Percentiles rank a stretch among this genome's conserved stretches.
phyloP scores from a whole-genome alignment of 116 monocot genomes.

The Trichopus zeylanicus region DNA sequence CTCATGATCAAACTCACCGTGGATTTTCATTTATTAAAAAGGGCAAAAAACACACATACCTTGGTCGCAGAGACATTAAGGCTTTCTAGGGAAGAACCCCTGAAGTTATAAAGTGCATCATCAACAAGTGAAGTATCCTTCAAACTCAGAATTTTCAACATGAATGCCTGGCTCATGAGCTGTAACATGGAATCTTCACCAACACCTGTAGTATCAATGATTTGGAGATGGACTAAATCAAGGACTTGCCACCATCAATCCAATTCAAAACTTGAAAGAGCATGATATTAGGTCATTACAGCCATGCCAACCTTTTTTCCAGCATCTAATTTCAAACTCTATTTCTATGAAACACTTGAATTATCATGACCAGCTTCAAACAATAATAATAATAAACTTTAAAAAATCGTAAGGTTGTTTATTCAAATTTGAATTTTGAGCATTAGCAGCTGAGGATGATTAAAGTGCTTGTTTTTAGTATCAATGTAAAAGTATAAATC shows the following conservation, averaged over 20 bases:
- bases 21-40: no score
- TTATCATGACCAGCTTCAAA: no score
- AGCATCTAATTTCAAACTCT: no score
- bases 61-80: slow-evolving; percentile 72
- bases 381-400: no score
- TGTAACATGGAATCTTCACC: slow-evolving; percentile 33
- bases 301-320: neutral
- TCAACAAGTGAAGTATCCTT: slow-evolving; percentile 39
- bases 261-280: neutral
- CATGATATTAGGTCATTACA: neutral
- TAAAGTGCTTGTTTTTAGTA: neutral
- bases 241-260: neutral
- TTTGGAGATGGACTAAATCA: neutral
- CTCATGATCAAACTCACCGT: no score
- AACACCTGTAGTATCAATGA: slow-evolving; percentile 26
- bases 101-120: slow-evolving; percentile 44
- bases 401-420: no score
- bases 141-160: slow-evolving; percentile 40
- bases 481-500: neutral
- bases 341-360: no score
- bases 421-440: no score
- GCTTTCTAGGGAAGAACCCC: slow-evolving; percentile 37
- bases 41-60: no score
- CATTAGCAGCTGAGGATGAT: no score
- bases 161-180: slow-evolving; percentile 38